Base-by-base conservation (phyloP, 306 rosid genomes). In the Echinosophora koreensis region DNA sequence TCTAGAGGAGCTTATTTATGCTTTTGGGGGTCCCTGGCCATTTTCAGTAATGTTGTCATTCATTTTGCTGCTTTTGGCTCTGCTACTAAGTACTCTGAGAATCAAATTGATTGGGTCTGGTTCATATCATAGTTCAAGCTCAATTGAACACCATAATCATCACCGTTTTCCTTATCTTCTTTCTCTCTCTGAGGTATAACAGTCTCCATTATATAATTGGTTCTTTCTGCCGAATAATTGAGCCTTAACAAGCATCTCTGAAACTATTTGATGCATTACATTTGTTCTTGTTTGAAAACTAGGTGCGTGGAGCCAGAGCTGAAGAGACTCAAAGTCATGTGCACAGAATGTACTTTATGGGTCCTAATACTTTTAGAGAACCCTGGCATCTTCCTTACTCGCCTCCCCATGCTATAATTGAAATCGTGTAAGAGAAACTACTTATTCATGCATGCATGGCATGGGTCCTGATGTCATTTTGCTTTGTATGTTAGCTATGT, bases 381-480 rank as follows among this genome's bases (percentile, higher is more conserved):
- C 98, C 98, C 15, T 94, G 98, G 97, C 98, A 94, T 89, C 97
- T 94, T 91, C 98, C 98, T 81, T 94, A 91, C 85, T 91, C 96
- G 54, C 97, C 98, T 77, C 97, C 98, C 16, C 89, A 90, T 81
- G 97, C 98, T 18, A 89, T 94, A 74, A 94, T 94, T 74, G 94
- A 94, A 87, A 90, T 94, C 89, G 98, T 94, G 98, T 94, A 92
- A 92, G 98, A 76, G 80, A 85, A 71, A 54, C 77, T 77, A 56
- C 73, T 17, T 74, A 37, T 59, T 58, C 57, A 41, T 77, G 46
- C 10, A n/a, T 67, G 64, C 52, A 74, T 63, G 32, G 71, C 65
- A 27, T 63, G 44, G 50, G 65, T 80, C 37, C 63, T 70, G 62
- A 73, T 69, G 77, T 69, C 37, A 35, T 73, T 6, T 77, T 77